These are phyloP conservation scores for Penstemon newberryi DNA, from an alignment of 257 asterid species.

Conservation along the genomic window DNA sequence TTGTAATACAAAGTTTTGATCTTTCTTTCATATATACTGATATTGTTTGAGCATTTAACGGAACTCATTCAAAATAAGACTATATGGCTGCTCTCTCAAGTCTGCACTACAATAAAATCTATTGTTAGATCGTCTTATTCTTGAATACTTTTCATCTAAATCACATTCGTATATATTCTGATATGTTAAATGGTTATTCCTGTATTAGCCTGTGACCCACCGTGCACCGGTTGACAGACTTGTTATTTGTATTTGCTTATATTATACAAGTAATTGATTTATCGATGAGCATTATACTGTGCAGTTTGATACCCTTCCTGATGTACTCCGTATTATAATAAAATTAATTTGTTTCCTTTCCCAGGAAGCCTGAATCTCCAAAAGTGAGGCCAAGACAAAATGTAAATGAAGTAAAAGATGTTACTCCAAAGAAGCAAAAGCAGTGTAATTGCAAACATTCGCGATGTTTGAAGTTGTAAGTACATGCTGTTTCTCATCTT, in stretches of 20 bases:
- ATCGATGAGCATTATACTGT: conserved; percentile 14
- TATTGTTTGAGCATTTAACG: neutral
- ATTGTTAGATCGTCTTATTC: conserved; percentile 19
- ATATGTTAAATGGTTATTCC: conserved; percentile 6
- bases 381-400: conserved; percentile 63
- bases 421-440: conserved; percentile 92
- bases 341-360: conserved; percentile 29
- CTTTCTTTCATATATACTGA: neutral
- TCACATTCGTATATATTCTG: neutral
- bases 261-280: neutral
- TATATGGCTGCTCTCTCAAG: conserved; percentile 14
- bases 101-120: neutral
- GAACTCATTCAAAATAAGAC: conserved; percentile 1
- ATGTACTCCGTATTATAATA: conserved; percentile 2
- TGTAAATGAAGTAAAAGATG: conserved; percentile 69
- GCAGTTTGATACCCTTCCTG: conserved; percentile 8
- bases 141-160: neutral
- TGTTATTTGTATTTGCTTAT: conserved; percentile 15
- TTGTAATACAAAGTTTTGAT: neutral
- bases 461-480: conserved; percentile 93
- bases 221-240: neutral
- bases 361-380: conserved; percentile 94
- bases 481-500: conserved; percentile 30
- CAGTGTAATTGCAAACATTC: conserved; percentile 98
- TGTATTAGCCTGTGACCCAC: conserved; percentile 15